Evolutionary conservation across 139 green algal species (phyloP).

Genomic region (Chlorella sp.): DNA sequence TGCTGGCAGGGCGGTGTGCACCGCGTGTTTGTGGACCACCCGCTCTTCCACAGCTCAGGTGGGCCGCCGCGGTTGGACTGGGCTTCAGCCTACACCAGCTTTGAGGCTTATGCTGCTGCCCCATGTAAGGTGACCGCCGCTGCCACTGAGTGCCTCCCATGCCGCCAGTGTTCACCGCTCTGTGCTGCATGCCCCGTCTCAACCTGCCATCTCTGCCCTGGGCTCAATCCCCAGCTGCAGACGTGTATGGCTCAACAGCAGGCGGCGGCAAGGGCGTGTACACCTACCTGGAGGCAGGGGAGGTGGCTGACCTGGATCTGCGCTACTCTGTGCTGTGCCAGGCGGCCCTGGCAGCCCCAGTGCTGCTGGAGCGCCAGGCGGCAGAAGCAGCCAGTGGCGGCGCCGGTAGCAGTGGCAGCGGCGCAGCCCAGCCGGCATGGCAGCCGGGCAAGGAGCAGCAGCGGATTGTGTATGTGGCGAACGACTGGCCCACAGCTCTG

Average conservation of each 20-base stretch:
- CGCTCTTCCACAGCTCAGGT: constrained; percentile 50
- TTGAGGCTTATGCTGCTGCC: too few species aligned
- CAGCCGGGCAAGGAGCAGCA: not conserved
- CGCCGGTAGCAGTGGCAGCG: not conserved
- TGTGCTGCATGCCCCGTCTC: too few species aligned
- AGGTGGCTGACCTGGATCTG: constrained; percentile 58
- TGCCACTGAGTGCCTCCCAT: too few species aligned
- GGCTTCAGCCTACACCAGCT: not conserved
- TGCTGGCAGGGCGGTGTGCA: constrained; percentile 62
- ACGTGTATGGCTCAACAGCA: constrained; percentile 38
- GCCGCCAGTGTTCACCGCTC: too few species aligned
- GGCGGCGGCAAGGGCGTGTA: constrained; percentile 29
- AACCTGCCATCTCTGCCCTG: too few species aligned
- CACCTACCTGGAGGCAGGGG: constrained; percentile 55
- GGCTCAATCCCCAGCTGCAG: not conserved
- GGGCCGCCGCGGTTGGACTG: not conserved
- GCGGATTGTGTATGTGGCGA: constrained; percentile 50
- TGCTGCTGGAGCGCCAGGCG: constrained; percentile 68
- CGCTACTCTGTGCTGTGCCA: constrained; percentile 83
- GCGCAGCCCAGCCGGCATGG: not conserved
- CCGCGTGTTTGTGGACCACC: constrained; percentile 87
- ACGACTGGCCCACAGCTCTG: constrained; percentile 59
- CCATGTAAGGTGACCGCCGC: too few species aligned
- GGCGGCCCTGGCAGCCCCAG: constrained; percentile 74
- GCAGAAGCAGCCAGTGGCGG: not conserved